Base-by-base conservation (phyloP, 352 stramenopile genomes). In the Pythium grandisporangium region DNA sequence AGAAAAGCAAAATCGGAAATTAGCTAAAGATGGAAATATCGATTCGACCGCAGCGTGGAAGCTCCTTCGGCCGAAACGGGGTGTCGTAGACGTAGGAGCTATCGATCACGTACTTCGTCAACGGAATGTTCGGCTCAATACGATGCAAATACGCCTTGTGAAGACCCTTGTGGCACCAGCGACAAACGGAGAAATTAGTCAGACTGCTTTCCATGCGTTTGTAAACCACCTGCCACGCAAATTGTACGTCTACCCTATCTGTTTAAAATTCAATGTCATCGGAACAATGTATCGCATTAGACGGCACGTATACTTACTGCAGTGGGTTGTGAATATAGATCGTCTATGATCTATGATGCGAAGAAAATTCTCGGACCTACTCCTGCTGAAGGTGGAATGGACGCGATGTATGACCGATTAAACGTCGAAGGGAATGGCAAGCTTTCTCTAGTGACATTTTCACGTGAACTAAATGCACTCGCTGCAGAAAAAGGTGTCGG, bases 181-280 rank as follows among this genome's bases (percentile, higher is more conserved):
- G 25, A 66, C 58, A 26, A 83, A 85, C 21, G 77, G 77, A 17
- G 66, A 79, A 30, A 68, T 88, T 34, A 73, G 59, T 25, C 72
- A 84, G 37, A 53, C 46, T 11, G 51, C 69, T 6, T 85, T 85
- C 25, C 77, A 91, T 29, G 52, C 60, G 16, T 91, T 91, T 60
- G 70, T 88, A 27, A 91, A 91, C 42, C 75, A 91, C 33, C 62
- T 81, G 3, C 74, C 77, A 0, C 75, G 79, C 49, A 91, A 88
- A 58, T 81, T 88, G 73, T 87, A 60, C 36, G 71, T 60, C 23
- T 4, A 11, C 10, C 39, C 13, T 14, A 37, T 30, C 12, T 39
- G 2, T 11, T 27, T 13, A 42, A 20, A 50, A 33, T n/a, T 30
- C 21, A 14, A 29, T 44, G 34, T 20, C 37, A 12, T 33, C 35